Conservation (phyloP, 2,329 filamentous ascomycete species). For the Botrytis medusae region DNA sequence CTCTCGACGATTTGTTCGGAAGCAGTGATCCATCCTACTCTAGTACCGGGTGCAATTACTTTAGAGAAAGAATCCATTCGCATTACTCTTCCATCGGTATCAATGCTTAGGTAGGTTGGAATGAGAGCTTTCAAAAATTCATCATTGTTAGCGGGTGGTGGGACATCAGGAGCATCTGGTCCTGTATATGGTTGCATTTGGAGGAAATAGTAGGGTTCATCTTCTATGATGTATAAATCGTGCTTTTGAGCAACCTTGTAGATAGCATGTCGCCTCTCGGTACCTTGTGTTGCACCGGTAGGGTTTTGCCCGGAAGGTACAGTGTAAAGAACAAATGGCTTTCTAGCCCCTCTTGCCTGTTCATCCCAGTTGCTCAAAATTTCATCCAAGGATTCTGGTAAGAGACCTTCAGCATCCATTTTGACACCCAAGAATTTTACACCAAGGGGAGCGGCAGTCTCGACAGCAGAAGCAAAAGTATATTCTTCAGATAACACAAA, state of each 20-base stretch:
- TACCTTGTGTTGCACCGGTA: constrained; percentile 67
- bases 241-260: constrained; percentile 70
- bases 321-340: constrained; percentile 68
- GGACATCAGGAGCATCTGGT: constrained; percentile 23
- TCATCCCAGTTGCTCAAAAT: constrained; percentile 66
- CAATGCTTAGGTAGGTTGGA: constrained; percentile 75
- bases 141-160: constrained; percentile 59
- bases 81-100: constrained; percentile 83
- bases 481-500: constrained; percentile 85
- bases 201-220: constrained; percentile 75
- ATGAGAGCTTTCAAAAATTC: constrained; percentile 73
- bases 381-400: constrained; percentile 60
- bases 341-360: constrained; percentile 54
- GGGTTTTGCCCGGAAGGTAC: constrained; percentile 75
- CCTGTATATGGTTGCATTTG: constrained; percentile 59
- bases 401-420: constrained; percentile 66
- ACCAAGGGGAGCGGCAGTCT: constrained; percentile 63
- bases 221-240: constrained; percentile 69
- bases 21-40: constrained; percentile 86
- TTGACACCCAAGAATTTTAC: constrained; percentile 59
- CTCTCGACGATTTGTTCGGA: constrained; percentile 81
- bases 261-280: constrained; percentile 57
- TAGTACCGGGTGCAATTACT: constrained; percentile 78
- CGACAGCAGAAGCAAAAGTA: constrained; percentile 74
- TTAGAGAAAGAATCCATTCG: constrained; percentile 94